Evolutionary conservation across 1,139 yeast genomes (phyloP).

Genomic region (Pichia norvegensis): DNA sequence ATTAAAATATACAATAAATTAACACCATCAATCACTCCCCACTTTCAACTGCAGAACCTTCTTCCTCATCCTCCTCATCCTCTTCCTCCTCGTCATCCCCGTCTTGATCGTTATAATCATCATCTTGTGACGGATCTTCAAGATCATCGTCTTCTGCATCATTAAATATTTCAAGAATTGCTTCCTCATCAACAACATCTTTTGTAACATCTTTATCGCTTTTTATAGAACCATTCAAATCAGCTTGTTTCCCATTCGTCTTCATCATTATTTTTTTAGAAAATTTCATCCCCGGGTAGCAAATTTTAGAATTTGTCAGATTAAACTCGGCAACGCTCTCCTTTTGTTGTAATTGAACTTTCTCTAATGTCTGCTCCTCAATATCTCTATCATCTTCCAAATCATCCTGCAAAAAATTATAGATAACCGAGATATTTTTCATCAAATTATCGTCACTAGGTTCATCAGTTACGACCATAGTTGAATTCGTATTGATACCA

Average conservation of each 20-base stretch:
- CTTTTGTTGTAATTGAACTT: slow-evolving; percentile 21
- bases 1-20: not conserved
- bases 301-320: slow-evolving; percentile 11
- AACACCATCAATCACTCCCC: not conserved
- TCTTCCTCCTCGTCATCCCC: slow-evolving; percentile 6
- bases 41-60: slow-evolving; percentile 10
- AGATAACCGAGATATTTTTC: slow-evolving; percentile 31
- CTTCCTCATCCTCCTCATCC: slow-evolving; percentile 12
- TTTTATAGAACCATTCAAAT: not conserved
- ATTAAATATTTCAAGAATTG: slow-evolving; percentile 7
- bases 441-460: slow-evolving; percentile 33
- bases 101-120: slow-evolving; percentile 10
- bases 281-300: slow-evolving; percentile 30
- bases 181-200: slow-evolving; percentile 4
- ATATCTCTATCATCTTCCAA: slow-evolving; percentile 28
- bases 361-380: slow-evolving; percentile 46
- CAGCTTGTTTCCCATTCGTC: not conserved
- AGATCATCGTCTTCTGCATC: slow-evolving; percentile 9
- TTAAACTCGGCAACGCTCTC: not conserved
- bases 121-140: slow-evolving; percentile 4
- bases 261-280: slow-evolving; percentile 4
- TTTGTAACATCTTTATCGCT: not conserved
- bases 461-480: slow-evolving; percentile 28
- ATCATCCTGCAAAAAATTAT: slow-evolving; percentile 16
- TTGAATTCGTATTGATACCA: slow-evolving; percentile 58